phyloP scores from a whole-genome alignment of 306 rosid genomes.

The Prunus mira region DNA sequence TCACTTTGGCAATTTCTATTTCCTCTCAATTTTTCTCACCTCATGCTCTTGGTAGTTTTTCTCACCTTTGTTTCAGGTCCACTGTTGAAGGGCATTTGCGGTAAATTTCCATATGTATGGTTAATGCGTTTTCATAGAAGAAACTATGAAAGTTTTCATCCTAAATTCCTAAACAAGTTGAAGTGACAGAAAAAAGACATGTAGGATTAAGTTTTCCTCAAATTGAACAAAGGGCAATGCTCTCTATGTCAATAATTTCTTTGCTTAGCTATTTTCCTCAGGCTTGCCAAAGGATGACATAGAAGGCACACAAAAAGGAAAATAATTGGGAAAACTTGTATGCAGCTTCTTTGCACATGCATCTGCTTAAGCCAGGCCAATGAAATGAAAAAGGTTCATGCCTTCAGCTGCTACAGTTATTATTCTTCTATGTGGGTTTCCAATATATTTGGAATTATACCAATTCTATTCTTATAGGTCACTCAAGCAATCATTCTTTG shows the following conservation, averaged over 20 bases:
- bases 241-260: not conserved
- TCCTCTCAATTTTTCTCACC: not conserved
- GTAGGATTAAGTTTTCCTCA: not conserved
- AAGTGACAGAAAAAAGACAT: not conserved
- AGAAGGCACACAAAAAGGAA: not conserved
- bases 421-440: too few species aligned
- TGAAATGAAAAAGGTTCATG: not conserved
- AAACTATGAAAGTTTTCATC: not conserved
- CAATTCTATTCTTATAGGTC: not conserved
- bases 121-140: not conserved
- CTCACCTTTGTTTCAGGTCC: not conserved
- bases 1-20: not conserved
- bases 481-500: not conserved
- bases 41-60: too few species aligned
- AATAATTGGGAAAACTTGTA: not conserved
- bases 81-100: not conserved
- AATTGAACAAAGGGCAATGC: not conserved
- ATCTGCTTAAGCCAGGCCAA: not conserved
- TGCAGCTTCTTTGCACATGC: not conserved
- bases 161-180: not conserved
- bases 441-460: not conserved
- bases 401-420: not conserved
- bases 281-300: not conserved
- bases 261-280: not conserved
- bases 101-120: too few species aligned